A percentile compares a stretch with the other conserved stretches of the same genome.
Evolutionary conservation across 192 early-diverging fungal species (phyloP).

Genomic region (Borealophlyctis nickersoniae): DNA sequence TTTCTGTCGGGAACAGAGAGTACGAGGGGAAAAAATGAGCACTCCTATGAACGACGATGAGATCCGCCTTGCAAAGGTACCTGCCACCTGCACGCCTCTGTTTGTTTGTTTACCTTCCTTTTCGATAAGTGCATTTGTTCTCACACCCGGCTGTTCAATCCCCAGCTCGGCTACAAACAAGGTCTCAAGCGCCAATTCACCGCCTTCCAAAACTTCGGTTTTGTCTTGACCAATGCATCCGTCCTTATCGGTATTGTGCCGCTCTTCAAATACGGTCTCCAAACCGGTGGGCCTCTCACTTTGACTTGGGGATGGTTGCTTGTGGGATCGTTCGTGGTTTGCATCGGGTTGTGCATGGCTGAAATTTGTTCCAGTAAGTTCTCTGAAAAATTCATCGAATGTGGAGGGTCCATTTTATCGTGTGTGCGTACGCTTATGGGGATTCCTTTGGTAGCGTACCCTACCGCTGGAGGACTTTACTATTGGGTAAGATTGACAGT

Average conservation of each 20-base stretch:
- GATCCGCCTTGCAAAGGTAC: conserved; percentile 33
- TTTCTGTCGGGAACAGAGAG: too few relatives aligned
- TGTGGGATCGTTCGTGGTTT: conserved; percentile 21
- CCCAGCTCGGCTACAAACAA: conserved; percentile 40
- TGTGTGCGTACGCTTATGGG: background rate
- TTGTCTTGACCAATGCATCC: conserved; percentile 35
- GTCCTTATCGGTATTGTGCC: conserved; percentile 39
- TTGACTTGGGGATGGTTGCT: conserved; percentile 44
- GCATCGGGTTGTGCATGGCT: conserved; percentile 39
- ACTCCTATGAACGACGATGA: conserved; percentile 34
- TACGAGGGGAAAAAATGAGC: too few relatives aligned
- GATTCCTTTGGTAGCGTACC: conserved; percentile 9
- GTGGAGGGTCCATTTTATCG: too few relatives aligned
- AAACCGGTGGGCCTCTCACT: conserved; percentile 33
- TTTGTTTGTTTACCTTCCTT: conserved; percentile 4
- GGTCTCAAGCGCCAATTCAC: conserved; percentile 40
- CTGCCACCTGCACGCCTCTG: background rate
- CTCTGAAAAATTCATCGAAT: too few relatives aligned
- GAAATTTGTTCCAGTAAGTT: conserved; percentile 48
- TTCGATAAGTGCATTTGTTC: too few relatives aligned
- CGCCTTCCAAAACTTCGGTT: conserved; percentile 33
- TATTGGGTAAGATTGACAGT: too few relatives aligned
- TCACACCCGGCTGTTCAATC: too few relatives aligned
- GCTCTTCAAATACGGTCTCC: conserved; percentile 27
- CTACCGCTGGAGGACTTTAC: conserved; percentile 42